Evolutionary conservation across 2,329 filamentous ascomycete genomes (phyloP), one percentile per base, ranked within the genome.

Genomic region (Teratosphaeria zuluensis): DNA sequence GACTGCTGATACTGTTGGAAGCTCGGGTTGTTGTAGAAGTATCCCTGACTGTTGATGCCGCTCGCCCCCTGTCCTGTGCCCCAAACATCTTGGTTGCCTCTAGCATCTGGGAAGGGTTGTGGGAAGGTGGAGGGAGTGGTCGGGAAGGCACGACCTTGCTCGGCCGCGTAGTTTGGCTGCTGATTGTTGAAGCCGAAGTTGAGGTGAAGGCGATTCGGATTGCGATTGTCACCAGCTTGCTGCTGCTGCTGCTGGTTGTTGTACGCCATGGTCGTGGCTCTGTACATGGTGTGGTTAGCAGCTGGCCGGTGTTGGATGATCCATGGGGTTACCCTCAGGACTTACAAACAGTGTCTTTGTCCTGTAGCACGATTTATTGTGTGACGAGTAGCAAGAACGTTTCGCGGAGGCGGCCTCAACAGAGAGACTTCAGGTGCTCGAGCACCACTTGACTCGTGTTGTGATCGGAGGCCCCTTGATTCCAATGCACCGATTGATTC

Each of bases 101-200:
- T 76, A 66, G 81, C 78, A 68, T 80, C 81, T 55, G 81, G 81
- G 69, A 84, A 86, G 61, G 92, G 92, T 77, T 97, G 92, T 12
- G 92, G 92, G 71, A 97, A 97, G 60, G 92, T 96, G 64, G 92
- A 96, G 56, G 92, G 92, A 9, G 92, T 96, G 56, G 92, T 80
- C 56, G 78, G 78, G 69, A 77, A 80, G 59, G 75, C 75, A 62
- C 78, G 76, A 58, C 77, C 77, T 64, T 71, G 68, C 60, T 75
- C 73, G 59, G 72, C 72, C 59, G 71, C 71, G 67, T 76, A 75
- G 64, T 76, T 75, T 61, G 75, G 71, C 14, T 30, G 21, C 58
- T 71, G 70, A 60, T 74, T 72, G 61, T 68, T 71, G 69, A 78
- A 78, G 72, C 76, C 76, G 70, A 80, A 80, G 73, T 79, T 79